phyloP scores from a whole-genome alignment of 2,329 filamentous ascomycete species.

The Aspergillus proliferans region DNA sequence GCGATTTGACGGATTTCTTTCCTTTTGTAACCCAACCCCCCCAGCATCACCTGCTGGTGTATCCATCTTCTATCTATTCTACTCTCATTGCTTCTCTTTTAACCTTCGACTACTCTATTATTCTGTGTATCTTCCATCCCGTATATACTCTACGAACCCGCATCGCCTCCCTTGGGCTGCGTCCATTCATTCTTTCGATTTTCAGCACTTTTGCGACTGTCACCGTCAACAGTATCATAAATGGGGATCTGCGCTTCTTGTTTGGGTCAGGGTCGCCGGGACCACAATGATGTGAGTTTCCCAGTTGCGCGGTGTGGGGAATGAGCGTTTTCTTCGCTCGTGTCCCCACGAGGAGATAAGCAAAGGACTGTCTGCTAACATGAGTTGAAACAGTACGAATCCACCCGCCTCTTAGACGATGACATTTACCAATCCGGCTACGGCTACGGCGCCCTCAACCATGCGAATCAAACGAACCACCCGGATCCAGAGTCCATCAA shows the following conservation, averaged over 20 bases:
- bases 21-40: neutral
- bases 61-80: neutral
- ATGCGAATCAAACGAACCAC: slow-evolving; percentile 30
- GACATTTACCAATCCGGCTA: slow-evolving; percentile 41
- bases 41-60: neutral
- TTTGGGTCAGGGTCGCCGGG: slow-evolving; percentile 33
- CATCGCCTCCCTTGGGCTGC: slow-evolving; percentile 15
- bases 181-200: slow-evolving; percentile 6
- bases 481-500: slow-evolving; percentile 38
- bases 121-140: slow-evolving; percentile 9
- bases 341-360: neutral
- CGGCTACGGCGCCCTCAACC: slow-evolving; percentile 37
- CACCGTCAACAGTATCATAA: slow-evolving; percentile 12
- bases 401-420: slow-evolving; percentile 40
- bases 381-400: slow-evolving; percentile 28
- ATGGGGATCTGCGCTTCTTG: slow-evolving; percentile 43
- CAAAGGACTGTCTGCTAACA: neutral
- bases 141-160: slow-evolving; percentile 17
- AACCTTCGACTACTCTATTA: slow-evolving; percentile 19
- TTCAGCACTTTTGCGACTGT: slow-evolving; percentile 1
- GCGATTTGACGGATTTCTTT: neutral
- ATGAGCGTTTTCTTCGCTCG: neutral
- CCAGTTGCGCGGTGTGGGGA: neutral
- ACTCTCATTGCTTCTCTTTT: neutral
- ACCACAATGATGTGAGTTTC: slow-evolving; percentile 30